Conservation (phyloP, 805 yeast species). For the Komagataella phaffii region DNA sequence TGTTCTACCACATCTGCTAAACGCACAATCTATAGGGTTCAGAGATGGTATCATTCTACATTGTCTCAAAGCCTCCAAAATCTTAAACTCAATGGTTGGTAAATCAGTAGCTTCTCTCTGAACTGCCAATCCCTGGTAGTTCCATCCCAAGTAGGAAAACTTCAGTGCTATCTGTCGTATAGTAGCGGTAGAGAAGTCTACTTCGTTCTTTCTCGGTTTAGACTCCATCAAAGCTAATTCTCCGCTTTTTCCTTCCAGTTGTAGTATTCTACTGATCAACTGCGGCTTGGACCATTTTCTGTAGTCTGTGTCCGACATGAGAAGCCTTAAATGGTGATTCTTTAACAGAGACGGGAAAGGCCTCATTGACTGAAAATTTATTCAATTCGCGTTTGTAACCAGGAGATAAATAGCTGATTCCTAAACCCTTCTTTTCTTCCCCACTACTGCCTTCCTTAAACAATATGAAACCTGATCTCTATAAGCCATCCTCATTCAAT, state of each 20-base stretch:
- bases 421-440: neutral
- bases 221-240: neutral
- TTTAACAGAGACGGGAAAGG: neutral
- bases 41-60: constrained; percentile 51
- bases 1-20: constrained; percentile 90
- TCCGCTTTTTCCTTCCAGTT: constrained; percentile 32
- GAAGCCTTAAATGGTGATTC: neutral
- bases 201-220: constrained; percentile 17
- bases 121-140: constrained; percentile 79
- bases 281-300: constrained; percentile 53
- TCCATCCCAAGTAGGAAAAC: constrained; percentile 91
- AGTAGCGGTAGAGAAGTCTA: constrained; percentile 52
- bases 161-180: constrained; percentile 65
- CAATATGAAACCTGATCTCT: neutral
- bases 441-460: neutral
- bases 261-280: constrained; percentile 39
- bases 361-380: neutral
- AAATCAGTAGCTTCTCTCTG: constrained; percentile 66
- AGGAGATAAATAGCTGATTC: neutral
- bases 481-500: neutral
- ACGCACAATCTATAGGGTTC: constrained; percentile 50
- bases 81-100: constrained; percentile 76
- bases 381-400: neutral
- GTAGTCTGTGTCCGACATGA: constrained; percentile 17
- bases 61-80: constrained; percentile 57